Conservation (phyloP, 2,329 filamentous ascomycete genomes). For the Chaetomiaceae sp. region DNA sequence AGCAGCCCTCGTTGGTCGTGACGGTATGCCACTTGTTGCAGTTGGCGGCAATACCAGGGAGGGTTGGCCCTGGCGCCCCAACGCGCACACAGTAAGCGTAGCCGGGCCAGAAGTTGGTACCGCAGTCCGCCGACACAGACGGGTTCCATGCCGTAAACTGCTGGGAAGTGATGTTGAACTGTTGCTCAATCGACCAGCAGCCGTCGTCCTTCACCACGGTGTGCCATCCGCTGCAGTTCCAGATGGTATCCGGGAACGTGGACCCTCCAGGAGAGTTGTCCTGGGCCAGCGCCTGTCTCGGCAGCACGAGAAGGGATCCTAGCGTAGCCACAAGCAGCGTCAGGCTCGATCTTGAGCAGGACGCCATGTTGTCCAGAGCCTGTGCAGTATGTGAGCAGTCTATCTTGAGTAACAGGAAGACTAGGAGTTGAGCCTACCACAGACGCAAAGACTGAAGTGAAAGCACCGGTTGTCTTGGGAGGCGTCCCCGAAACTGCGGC, state of each 20-base stretch:
- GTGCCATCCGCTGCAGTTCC: slow-evolving; percentile 6
- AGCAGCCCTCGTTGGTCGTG: not conserved
- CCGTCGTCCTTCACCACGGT: not conserved
- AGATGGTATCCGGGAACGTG: not conserved
- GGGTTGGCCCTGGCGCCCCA: not conserved
- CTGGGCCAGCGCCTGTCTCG: not conserved
- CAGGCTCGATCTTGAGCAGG: not conserved
- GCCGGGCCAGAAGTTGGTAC: not conserved
- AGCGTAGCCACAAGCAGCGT: not conserved
- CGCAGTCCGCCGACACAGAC: not conserved
- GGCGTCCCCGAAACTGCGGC: too few species aligned
- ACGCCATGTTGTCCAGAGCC: not conserved
- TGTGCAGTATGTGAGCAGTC: too few species aligned
- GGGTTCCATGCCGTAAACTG: slow-evolving; percentile 1
- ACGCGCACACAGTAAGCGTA: slow-evolving; percentile 1
- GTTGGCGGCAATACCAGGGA: not conserved
- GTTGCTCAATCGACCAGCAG: not conserved
- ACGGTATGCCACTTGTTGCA: slow-evolving; percentile 4
- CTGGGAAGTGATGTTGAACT: not conserved
- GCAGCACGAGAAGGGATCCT: not conserved
- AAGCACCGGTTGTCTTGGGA: too few species aligned
- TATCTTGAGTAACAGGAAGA: too few species aligned
- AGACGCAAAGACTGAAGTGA: too few species aligned
- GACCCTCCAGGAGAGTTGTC: not conserved
- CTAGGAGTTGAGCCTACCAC: too few species aligned